phyloP scores from a whole-genome alignment of 371 early-diverging fungal species.

The Actinomortierella wolfii region DNA sequence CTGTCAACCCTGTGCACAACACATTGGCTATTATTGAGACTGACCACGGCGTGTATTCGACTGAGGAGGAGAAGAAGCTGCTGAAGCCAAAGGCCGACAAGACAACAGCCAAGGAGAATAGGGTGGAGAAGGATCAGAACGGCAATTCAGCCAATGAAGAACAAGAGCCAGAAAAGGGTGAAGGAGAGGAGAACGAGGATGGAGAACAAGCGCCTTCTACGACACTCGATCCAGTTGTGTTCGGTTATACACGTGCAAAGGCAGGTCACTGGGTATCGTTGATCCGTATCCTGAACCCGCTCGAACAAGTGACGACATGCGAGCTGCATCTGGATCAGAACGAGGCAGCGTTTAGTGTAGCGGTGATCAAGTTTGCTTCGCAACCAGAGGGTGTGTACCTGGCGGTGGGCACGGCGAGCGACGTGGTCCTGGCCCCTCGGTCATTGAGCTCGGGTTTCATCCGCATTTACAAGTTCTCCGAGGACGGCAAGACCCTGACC shows the following conservation, averaged over 20 bases:
- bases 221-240: conserved; percentile 66
- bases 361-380: conserved; percentile 69
- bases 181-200: too few species aligned
- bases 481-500: conserved; percentile 68
- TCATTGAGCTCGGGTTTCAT: conserved; percentile 74
- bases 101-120: background rate
- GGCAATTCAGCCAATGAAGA: conserved; percentile 1
- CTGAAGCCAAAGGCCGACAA: conserved; percentile 53
- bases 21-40: conserved; percentile 90
- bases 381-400: conserved; percentile 65
- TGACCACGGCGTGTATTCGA: conserved; percentile 81
- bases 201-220: too few species aligned
- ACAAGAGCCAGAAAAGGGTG: too few species aligned
- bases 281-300: conserved; percentile 85
- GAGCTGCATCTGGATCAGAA: conserved; percentile 81
- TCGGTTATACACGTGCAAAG: conserved; percentile 74
- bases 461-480: conserved; percentile 73
- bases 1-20: conserved; percentile 70
- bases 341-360: conserved; percentile 88
- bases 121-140: conserved; percentile 9
- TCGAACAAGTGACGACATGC: conserved; percentile 74
- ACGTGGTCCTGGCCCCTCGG: conserved; percentile 74
- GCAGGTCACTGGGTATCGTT: conserved; percentile 90
- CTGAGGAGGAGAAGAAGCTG: conserved; percentile 61
- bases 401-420: conserved; percentile 87